phyloP scores from a whole-genome alignment of 441 rosid species.

The Sinapis alba region DNA sequence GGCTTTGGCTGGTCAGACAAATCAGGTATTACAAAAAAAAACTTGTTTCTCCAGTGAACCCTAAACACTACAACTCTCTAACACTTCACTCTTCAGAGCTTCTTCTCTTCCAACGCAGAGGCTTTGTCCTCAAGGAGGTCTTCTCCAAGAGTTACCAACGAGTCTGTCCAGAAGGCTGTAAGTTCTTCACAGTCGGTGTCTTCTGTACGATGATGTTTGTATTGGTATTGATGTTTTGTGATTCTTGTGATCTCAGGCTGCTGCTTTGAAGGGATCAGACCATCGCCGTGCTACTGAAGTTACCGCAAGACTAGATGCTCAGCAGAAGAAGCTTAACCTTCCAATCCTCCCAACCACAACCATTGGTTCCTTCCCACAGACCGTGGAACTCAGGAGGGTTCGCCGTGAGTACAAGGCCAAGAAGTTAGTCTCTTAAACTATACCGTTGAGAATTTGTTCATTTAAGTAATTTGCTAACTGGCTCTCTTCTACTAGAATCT shows the following conservation, averaged over 20 bases:
- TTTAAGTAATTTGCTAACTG: constrained; percentile 19
- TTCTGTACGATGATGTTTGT: background rate
- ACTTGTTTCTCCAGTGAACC: constrained; percentile 6
- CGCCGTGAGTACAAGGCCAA: constrained; percentile 98
- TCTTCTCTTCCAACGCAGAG: constrained; percentile 76
- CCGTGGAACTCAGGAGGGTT: constrained; percentile 87
- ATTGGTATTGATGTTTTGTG: constrained; percentile 5
- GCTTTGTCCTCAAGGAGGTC: constrained; percentile 90
- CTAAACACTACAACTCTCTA: background rate
- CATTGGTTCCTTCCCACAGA: constrained; percentile 97
- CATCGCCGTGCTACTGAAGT: constrained; percentile 90
- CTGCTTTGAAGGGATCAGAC: constrained; percentile 89
- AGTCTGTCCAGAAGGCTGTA: constrained; percentile 96
- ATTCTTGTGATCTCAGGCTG: constrained; percentile 61
- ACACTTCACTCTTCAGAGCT: constrained; percentile 49
- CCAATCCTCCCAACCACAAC: constrained; percentile 97
- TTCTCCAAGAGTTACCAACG: constrained; percentile 91
- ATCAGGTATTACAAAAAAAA: constrained; percentile 56
- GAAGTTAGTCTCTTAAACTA: constrained; percentile 58
- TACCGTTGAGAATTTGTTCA: background rate
- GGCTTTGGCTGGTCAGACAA: constrained; percentile 81
- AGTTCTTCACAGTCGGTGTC: constrained; percentile 37
- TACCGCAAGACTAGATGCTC: constrained; percentile 87
- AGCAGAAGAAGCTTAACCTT: constrained; percentile 96
- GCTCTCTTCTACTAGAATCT: constrained; percentile 52